Percentiles rank a stretch among this genome's conserved stretches.
Evolutionary conservation across 345 rosid genomes (phyloP).

Genomic region (Microthlaspi erraticum): DNA sequence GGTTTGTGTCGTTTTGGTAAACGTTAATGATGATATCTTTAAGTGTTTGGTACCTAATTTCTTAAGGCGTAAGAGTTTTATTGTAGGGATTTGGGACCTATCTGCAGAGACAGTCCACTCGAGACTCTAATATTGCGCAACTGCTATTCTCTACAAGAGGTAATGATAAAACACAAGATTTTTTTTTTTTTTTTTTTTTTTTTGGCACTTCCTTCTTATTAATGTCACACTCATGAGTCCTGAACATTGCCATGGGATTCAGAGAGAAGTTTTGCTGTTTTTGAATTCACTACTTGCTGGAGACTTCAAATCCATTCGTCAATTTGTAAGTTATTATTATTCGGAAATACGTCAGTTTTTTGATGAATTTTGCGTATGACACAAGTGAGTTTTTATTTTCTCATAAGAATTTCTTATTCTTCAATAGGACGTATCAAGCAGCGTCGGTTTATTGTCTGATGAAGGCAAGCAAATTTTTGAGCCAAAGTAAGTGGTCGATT

Average conservation of each 20-base stretch:
- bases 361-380: not conserved
- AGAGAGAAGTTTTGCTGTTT: conserved; percentile 78
- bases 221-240: conserved; percentile 13
- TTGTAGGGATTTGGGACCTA: conserved; percentile 66
- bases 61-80: conserved; percentile 26
- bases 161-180: conserved; percentile 29
- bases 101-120: conserved; percentile 58
- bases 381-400: not conserved
- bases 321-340: conserved; percentile 65
- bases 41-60: conserved; percentile 16
- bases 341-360: conserved; percentile 17
- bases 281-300: conserved; percentile 65
- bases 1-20: conserved; percentile 49
- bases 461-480: conserved; percentile 62
- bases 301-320: conserved; percentile 68
- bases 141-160: conserved; percentile 80
- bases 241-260: conserved; percentile 33
- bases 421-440: conserved; percentile 70
- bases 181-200: not conserved
- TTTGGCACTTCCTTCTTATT: conserved; percentile 20
- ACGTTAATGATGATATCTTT: not conserved
- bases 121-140: conserved; percentile 75
- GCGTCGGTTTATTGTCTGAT: conserved; percentile 74
- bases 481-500: conserved; percentile 53
- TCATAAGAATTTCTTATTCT: conserved; percentile 24